phyloP scores from a whole-genome alignment of 202 grass and related monocot genomes.

The Zizania palustris region DNA sequence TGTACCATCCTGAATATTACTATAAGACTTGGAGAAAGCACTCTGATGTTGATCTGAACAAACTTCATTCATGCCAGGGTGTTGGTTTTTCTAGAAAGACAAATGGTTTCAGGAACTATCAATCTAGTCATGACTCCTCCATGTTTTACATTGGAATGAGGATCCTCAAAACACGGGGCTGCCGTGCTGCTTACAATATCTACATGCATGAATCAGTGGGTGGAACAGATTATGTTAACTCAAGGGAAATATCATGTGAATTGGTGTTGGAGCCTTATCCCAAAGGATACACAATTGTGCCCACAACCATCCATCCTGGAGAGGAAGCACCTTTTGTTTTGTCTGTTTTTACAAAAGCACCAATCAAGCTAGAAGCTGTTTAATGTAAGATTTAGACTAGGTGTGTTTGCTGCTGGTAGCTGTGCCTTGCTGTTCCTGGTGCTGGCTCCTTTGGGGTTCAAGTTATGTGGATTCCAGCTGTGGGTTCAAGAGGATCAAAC shows the following conservation, averaged over 20 bases:
- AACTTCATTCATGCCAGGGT: constrained; percentile 67
- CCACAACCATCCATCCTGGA: constrained; percentile 95
- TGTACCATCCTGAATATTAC: constrained; percentile 28
- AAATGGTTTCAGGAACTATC: constrained; percentile 89
- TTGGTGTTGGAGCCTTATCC: constrained; percentile 93
- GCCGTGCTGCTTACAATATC: constrained; percentile 96
- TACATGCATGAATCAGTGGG: constrained; percentile 98
- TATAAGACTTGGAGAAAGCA: constrained; percentile 25
- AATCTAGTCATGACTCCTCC: constrained; percentile 93
- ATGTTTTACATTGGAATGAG: constrained; percentile 98
- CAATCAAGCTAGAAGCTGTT: constrained; percentile 90
- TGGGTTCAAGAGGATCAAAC: constrained; percentile 35
- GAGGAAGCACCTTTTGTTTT: constrained; percentile 99
- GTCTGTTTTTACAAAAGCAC: constrained; percentile 98
- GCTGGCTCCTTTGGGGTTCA: constrained; percentile 20
- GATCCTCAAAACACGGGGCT: constrained; percentile 95
- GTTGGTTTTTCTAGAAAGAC: constrained; percentile 97
- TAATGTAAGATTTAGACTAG: constrained; percentile 47
- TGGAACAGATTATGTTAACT: constrained; percentile 97
- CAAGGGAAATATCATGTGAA: constrained; percentile 98
- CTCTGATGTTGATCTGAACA: constrained; percentile 29
- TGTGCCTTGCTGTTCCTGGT: constrained; percentile 36
- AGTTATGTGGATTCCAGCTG: constrained; percentile 38
- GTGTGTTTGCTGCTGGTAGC: constrained; percentile 27
- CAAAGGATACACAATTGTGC: constrained; percentile 97